Percentiles rank a stretch among this genome's conserved stretches.
phyloP scores from a whole-genome alignment of 441 rosid species.

The Populus hybrid region DNA sequence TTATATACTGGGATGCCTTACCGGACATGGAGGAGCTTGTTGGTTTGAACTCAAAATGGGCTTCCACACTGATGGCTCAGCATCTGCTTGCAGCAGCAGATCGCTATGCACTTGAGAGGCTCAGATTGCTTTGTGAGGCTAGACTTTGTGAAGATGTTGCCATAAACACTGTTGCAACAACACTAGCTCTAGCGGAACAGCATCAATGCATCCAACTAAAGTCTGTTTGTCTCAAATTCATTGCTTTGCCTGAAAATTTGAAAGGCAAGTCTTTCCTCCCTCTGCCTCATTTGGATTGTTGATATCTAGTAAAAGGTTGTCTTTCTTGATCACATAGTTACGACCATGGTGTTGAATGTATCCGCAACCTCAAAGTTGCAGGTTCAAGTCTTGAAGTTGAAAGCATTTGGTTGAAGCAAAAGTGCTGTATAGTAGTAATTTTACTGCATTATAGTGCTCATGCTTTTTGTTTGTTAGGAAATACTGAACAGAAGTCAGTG shows the following conservation, averaged over 20 bases:
- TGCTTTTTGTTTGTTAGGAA: neutral
- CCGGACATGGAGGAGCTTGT: constrained; percentile 71
- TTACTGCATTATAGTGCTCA: neutral
- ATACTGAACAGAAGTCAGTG: neutral
- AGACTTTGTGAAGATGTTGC: constrained; percentile 79
- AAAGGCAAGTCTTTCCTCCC: constrained; percentile 42
- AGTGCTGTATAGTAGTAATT: neutral
- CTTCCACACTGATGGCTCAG: constrained; percentile 77
- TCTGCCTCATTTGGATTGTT: neutral
- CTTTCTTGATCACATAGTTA: neutral
- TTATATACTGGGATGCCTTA: constrained; percentile 80
- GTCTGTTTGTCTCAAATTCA: constrained; percentile 70
- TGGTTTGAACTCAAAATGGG: constrained; percentile 64
- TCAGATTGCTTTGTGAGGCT: too few species aligned
- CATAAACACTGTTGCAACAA: constrained; percentile 83
- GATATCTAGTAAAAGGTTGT: neutral
- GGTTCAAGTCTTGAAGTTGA: neutral
- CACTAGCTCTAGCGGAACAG: constrained; percentile 91
- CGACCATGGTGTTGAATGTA: neutral
- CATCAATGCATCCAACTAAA: constrained; percentile 79
- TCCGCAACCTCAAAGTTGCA: neutral
- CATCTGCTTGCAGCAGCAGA: constrained; percentile 95
- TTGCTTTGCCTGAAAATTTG: constrained; percentile 70
- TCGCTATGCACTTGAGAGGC: constrained; percentile 84
- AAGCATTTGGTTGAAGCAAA: neutral